Evolutionary conservation across 2,329 filamentous ascomycete species (phyloP).

Genomic region (Cladosporium sp.): DNA sequence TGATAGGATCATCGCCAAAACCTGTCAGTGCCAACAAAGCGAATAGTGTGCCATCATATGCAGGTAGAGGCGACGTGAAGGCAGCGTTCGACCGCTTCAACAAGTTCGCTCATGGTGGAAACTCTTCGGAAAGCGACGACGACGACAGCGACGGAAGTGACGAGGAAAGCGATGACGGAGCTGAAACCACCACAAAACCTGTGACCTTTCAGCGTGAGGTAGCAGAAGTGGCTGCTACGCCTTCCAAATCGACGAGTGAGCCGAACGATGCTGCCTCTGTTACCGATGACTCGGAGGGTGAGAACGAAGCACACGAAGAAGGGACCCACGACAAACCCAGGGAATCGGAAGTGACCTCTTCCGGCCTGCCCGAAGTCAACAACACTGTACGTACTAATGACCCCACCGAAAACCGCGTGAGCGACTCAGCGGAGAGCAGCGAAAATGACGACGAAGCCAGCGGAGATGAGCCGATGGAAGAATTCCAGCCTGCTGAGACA

Average conservation of each 20-base stretch:
- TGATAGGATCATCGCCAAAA: slow-evolving; percentile 5
- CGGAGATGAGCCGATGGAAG: neutral
- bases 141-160: slow-evolving; percentile 6
- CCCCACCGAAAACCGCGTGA: neutral
- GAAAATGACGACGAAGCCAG: neutral
- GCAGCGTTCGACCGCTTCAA: slow-evolving; percentile 24
- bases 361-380: neutral
- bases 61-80: slow-evolving; percentile 5
- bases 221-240: neutral
- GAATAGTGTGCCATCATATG: slow-evolving; percentile 16
- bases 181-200: neutral
- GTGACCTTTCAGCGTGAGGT: neutral
- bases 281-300: neutral
- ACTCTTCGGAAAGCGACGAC: slow-evolving; percentile 19
- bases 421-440: neutral
- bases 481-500: neutral
- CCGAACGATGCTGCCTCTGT: neutral
- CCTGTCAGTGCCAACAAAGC: slow-evolving; percentile 6
- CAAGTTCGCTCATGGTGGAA: slow-evolving; percentile 19
- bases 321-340: neutral
- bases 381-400: neutral
- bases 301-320: neutral
- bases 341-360: neutral
- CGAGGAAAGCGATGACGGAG: neutral
- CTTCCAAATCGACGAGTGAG: neutral